Evolutionary conservation across 2,329 filamentous ascomycete species (phyloP).

Genomic region (Fusarium tjaetaba): DNA sequence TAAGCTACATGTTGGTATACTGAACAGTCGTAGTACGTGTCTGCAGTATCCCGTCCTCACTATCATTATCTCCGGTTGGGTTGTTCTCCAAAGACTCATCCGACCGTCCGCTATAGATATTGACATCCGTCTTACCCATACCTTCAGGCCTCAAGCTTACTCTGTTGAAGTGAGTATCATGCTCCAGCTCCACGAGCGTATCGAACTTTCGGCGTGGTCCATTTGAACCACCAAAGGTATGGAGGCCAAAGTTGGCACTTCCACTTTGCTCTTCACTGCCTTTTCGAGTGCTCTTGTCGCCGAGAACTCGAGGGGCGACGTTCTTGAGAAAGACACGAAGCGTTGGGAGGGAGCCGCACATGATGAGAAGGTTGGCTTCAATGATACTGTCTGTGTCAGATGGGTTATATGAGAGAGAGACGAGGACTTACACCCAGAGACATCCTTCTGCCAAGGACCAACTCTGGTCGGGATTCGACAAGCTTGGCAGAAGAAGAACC

Average conservation of each 20-base stretch:
- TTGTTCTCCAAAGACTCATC: background rate
- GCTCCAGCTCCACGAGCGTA: slow-evolving; percentile 8
- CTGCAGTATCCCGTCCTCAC: slow-evolving; percentile 10
- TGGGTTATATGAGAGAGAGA: accelerated
- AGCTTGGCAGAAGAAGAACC: background rate
- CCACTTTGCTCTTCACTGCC: background rate
- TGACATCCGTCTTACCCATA: background rate
- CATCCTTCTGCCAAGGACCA: slow-evolving; percentile 15
- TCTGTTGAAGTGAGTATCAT: slow-evolving; percentile 6
- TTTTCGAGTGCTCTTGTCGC: background rate
- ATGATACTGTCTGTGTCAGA: background rate
- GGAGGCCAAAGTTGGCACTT: background rate
- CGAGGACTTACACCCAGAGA: background rate
- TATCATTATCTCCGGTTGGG: background rate
- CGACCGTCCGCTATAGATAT: background rate
- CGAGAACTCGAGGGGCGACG: slow-evolving; percentile 6
- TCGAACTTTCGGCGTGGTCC: slow-evolving; percentile 7
- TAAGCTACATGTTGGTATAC: background rate
- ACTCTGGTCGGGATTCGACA: slow-evolving; percentile 4
- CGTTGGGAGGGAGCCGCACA: slow-evolving; percentile 7
- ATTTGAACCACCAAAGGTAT: slow-evolving; percentile 7
- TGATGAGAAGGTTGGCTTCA: slow-evolving; percentile 5
- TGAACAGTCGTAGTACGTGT: background rate
- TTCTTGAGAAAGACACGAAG: slow-evolving; percentile 10
- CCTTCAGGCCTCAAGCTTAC: background rate